Conservation (phyloP, 1,284 basidiomycete species). For the Somion occarium region DNA sequence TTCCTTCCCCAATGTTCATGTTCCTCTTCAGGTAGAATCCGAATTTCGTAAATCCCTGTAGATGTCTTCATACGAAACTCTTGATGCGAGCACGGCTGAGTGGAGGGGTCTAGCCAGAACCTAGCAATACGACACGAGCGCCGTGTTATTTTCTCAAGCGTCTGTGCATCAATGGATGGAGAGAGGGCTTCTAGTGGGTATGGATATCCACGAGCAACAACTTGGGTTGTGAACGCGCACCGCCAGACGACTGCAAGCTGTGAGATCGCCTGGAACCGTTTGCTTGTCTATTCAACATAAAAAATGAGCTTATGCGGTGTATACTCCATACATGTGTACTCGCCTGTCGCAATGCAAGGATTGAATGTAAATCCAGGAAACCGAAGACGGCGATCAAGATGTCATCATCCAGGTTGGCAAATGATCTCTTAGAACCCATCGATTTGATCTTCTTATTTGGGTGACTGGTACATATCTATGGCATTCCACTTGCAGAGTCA, state of each 20-base stretch:
- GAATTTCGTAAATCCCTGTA: conserved; percentile 45
- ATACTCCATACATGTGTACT: conserved; percentile 5
- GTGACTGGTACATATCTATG: no score
- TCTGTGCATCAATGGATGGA: conserved; percentile 24
- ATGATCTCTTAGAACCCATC: not conserved
- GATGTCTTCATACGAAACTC: conserved; percentile 28
- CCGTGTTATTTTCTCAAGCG: conserved; percentile 41
- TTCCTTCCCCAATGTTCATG: conserved; percentile 17
- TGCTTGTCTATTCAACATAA: conserved; percentile 43
- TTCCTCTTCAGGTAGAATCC: conserved; percentile 41
- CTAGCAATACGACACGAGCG: conserved; percentile 38
- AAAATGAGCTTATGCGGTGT: not conserved
- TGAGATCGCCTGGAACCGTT: conserved; percentile 37
- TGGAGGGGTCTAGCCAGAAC: conserved; percentile 38
- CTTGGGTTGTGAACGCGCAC: conserved; percentile 38
- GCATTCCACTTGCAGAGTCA: no score
- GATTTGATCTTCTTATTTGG: no score
- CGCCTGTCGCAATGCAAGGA: conserved; percentile 46
- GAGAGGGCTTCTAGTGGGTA: conserved; percentile 34
- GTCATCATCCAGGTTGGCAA: conserved; percentile 36
- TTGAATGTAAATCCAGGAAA: conserved; percentile 40
- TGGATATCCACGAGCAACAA: conserved; percentile 41
- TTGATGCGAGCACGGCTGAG: conserved; percentile 15
- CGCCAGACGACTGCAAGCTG: conserved; percentile 49
- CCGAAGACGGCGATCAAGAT: conserved; percentile 43